Conservation (phyloP, 805 yeast genomes). For the Metschnikowia lachancei region DNA sequence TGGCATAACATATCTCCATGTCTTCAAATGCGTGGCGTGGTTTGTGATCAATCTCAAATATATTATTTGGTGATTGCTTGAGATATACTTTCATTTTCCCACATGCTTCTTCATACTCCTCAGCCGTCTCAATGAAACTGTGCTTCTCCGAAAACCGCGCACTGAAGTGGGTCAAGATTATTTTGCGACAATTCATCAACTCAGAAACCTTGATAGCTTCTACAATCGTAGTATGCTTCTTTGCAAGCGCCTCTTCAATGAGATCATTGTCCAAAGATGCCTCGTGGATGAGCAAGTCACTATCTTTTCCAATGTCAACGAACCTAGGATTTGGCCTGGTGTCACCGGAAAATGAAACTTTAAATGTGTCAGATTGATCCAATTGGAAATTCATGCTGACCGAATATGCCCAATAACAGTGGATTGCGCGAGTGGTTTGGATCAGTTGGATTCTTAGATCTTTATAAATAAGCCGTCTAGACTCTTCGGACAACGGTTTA, state of each 20-base stretch:
- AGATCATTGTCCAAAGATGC: conserved; percentile 85
- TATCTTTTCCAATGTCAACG: conserved; percentile 58
- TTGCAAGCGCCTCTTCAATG: conserved; percentile 71
- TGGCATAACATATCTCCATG: conserved; percentile 40
- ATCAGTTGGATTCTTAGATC: conserved; percentile 46
- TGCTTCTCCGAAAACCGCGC: conserved; percentile 63
- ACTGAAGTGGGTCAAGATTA: conserved; percentile 87
- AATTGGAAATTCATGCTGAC: conserved; percentile 55
- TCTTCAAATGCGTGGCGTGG: conserved; percentile 24
- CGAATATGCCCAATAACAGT: conserved; percentile 78
- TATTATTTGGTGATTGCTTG: conserved; percentile 25
- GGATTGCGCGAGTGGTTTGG: conserved; percentile 72
- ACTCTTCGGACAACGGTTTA: conserved; percentile 4
- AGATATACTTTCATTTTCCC: conserved; percentile 30
- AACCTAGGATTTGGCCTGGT: conserved; percentile 78
- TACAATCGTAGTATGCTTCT: conserved; percentile 82
- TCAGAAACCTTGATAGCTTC: conserved; percentile 77
- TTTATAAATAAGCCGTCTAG: conserved; percentile 30
- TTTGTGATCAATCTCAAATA: conserved; percentile 18
- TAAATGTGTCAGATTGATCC: conserved; percentile 44
- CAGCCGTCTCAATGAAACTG: conserved; percentile 27
- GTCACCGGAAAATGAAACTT: conserved; percentile 89
- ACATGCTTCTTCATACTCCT: conserved; percentile 24
- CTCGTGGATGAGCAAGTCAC: conserved; percentile 86
- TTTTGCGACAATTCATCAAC: conserved; percentile 66